Evolutionary conservation across 2,329 filamentous ascomycete genomes (phyloP).

Genomic region (Graphiopsis chlorocephala): DNA sequence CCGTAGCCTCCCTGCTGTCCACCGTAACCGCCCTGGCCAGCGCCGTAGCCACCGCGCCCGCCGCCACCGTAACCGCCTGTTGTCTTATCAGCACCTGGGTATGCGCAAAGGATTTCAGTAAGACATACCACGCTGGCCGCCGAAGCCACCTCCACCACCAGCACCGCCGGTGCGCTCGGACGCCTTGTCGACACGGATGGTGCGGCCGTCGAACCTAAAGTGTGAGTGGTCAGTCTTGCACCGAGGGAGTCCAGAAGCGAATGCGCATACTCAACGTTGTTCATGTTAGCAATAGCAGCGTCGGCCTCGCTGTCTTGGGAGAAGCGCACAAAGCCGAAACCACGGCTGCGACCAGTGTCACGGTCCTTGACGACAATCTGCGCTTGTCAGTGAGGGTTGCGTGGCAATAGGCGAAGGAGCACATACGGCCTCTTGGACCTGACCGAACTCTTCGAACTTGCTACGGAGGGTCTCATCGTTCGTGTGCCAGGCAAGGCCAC

Average conservation of each 20-base stretch:
- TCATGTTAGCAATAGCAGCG: constrained; percentile 73
- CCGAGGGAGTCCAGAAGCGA: neutral
- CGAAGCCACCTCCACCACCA: constrained; percentile 47
- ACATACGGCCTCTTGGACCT: constrained; percentile 93
- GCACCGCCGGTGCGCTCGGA: constrained; percentile 72
- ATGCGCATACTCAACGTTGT: constrained; percentile 81
- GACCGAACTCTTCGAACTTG: constrained; percentile 90
- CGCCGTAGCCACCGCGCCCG: constrained; percentile 24
- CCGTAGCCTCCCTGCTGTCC: constrained; percentile 22
- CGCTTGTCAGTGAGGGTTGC: constrained; percentile 16
- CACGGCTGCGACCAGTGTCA: constrained; percentile 92
- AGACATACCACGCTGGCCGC: constrained; percentile 37
- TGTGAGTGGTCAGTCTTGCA: constrained; percentile 13
- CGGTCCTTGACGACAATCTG: constrained; percentile 98
- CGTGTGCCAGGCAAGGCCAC: constrained; percentile 98
- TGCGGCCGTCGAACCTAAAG: constrained; percentile 85
- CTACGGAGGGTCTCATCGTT: constrained; percentile 80
- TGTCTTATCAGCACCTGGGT: constrained; percentile 12
- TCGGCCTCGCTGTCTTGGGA: constrained; percentile 72
- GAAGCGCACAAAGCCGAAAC: constrained; percentile 96
- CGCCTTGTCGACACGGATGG: constrained; percentile 93
- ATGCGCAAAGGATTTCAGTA: constrained; percentile 7
- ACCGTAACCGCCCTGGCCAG: constrained; percentile 29
- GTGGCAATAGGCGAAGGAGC: neutral
- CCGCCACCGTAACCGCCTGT: constrained; percentile 33